Percentiles rank a stretch among this genome's conserved stretches.
These are phyloP conservation scores for Sicyos baderoa DNA, from an alignment of 306 rosid genomes.

Conservation along the genomic window DNA sequence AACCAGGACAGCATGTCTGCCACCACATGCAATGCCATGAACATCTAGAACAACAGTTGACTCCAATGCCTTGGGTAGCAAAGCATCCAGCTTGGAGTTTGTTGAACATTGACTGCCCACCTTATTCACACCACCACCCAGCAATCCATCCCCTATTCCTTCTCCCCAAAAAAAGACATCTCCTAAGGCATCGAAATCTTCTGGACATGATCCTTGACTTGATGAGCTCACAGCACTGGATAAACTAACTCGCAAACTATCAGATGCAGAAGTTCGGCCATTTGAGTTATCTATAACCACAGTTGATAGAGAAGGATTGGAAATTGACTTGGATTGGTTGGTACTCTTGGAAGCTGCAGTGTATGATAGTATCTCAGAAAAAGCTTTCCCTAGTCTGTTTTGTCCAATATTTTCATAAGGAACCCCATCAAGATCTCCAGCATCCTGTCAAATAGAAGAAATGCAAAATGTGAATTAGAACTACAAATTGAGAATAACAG, in stretches of 20 bases:
- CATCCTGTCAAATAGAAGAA: constrained; percentile 48
- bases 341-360: constrained; percentile 41
- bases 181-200: constrained; percentile 69
- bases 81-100: constrained; percentile 56
- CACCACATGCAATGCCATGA: constrained; percentile 80
- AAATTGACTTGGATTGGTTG: constrained; percentile 41
- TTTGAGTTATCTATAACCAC: constrained; percentile 55
- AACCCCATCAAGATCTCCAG: constrained; percentile 42
- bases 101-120: constrained; percentile 35
- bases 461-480: constrained; percentile 23
- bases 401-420: constrained; percentile 39
- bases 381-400: constrained; percentile 65
- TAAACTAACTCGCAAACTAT: constrained; percentile 67
- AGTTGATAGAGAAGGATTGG: constrained; percentile 41
- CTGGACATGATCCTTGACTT: constrained; percentile 78
- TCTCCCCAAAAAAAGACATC: constrained; percentile 91
- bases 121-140: constrained; percentile 66
- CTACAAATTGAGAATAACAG: not conserved
- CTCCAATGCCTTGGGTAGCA: constrained; percentile 79
- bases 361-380: constrained; percentile 63
- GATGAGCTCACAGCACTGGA: constrained; percentile 95
- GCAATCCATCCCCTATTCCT: constrained; percentile 59
- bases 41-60: constrained; percentile 79
- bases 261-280: constrained; percentile 63
- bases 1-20: constrained; percentile 68